Percentiles rank a stretch among this genome's conserved stretches.
These are phyloP conservation scores for Starmera stellimalicola DNA, from an alignment of 1,139 yeast species.

Conservation along the genomic window DNA sequence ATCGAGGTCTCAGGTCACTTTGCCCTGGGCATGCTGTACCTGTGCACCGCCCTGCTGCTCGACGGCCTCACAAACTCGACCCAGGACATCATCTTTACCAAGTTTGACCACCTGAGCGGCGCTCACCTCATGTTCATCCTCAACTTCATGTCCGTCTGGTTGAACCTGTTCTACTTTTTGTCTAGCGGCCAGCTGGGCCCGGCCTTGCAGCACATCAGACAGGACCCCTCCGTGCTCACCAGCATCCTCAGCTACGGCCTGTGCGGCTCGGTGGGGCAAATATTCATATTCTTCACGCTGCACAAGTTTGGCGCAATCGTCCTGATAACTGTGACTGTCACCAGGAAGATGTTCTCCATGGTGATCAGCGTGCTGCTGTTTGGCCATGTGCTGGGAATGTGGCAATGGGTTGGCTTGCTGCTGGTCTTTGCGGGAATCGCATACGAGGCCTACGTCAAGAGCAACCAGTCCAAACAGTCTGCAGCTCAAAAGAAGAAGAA, in stretches of 20 bases:
- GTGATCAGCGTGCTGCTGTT: constrained; percentile 76
- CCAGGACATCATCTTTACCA: constrained; percentile 73
- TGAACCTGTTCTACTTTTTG: constrained; percentile 30
- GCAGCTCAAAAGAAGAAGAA: constrained; percentile 4
- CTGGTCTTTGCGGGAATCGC: constrained; percentile 80
- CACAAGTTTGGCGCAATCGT: constrained; percentile 79
- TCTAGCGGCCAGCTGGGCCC: constrained; percentile 38
- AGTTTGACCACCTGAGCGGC: constrained; percentile 45
- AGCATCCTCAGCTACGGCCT: constrained; percentile 63
- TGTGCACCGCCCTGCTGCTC: constrained; percentile 56
- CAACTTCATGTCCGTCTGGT: constrained; percentile 40
- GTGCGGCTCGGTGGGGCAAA: constrained; percentile 88
- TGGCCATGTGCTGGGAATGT: constrained; percentile 54
- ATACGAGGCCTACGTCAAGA: constrained; percentile 50
- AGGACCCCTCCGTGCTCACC: constrained; percentile 39
- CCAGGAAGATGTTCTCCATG: constrained; percentile 95
- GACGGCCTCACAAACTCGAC: constrained; percentile 93
- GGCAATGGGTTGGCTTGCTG: constrained; percentile 72
- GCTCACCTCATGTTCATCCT: constrained; percentile 82
- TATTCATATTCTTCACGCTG: constrained; percentile 77
- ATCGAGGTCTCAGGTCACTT: constrained; percentile 25
- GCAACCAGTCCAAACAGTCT: no score
- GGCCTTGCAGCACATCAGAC: constrained; percentile 34
- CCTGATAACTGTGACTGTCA: constrained; percentile 86
- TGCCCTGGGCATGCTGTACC: constrained; percentile 48